A percentile compares a stretch with the other conserved stretches of the same genome.
Evolutionary conservation across 306 rosid genomes (phyloP).

Genomic region (Quercus berberidifolia): DNA sequence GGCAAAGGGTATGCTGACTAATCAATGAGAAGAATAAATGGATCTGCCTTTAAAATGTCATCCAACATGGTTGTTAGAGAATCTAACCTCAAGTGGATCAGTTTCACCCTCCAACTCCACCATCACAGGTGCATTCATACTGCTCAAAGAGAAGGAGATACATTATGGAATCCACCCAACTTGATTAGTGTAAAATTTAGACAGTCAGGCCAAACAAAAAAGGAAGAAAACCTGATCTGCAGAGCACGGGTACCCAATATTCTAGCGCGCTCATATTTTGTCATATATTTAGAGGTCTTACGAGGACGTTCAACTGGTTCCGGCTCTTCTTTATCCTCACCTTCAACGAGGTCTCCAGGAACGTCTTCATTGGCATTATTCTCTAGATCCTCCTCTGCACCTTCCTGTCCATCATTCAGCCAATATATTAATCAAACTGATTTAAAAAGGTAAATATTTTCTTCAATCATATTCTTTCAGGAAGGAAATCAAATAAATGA

Average conservation of each 20-base stretch:
- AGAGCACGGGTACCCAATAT: constrained; percentile 95
- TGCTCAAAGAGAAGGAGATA: constrained; percentile 31
- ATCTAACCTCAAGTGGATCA: constrained; percentile 85
- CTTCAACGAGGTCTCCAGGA: constrained; percentile 56
- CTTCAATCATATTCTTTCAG: not conserved
- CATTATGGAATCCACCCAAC: not conserved
- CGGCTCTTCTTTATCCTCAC: constrained; percentile 53
- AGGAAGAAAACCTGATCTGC: constrained; percentile 69
- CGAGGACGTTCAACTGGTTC: constrained; percentile 53
- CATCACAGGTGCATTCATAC: constrained; percentile 99
- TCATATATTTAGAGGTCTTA: constrained; percentile 83
- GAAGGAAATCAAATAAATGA: not conserved
- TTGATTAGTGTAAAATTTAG: not conserved
- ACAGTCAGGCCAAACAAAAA: not conserved
- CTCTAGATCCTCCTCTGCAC: constrained; percentile 78
- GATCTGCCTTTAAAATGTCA: not conserved
- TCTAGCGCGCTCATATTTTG: constrained; percentile 91
- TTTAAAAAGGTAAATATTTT: not conserved
- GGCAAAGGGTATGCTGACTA: not conserved
- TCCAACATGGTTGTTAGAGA: not conserved
- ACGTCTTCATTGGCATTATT: constrained; percentile 56
- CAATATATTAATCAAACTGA: not conserved
- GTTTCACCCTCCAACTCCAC: constrained; percentile 97
- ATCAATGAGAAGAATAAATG: not conserved
- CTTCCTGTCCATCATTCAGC: constrained; percentile 57